These are phyloP conservation scores for Rosa lucieae DNA, from an alignment of 306 rosid genomes.

Conservation along the genomic window DNA sequence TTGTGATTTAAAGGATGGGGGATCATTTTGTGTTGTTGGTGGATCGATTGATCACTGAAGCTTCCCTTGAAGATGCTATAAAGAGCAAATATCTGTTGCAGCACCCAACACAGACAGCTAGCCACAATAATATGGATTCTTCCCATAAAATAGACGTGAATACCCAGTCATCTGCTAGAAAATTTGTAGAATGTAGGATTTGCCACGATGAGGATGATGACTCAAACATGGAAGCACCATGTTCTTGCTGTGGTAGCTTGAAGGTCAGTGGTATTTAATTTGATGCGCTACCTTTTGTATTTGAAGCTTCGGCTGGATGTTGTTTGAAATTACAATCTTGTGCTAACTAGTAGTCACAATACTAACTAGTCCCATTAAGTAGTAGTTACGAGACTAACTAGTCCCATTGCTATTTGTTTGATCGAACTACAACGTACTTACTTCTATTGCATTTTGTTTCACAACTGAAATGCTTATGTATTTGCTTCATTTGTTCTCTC, in stretches of 20 bases:
- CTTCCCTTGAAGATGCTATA: conserved; percentile 38
- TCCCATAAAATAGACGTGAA: conserved; percentile 34
- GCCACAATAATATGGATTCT: conserved; percentile 39
- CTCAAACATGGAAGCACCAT: conserved; percentile 81
- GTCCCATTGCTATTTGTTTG: not conserved
- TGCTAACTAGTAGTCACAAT: not conserved
- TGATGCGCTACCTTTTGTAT: conserved; percentile 1
- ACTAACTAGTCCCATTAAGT: too few species aligned
- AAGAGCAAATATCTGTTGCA: conserved; percentile 33
- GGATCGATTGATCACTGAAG: conserved; percentile 41
- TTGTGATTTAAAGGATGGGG: conserved; percentile 36
- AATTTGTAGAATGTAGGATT: conserved; percentile 63
- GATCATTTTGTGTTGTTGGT: conserved; percentile 42
- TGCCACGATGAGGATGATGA: conserved; percentile 82
- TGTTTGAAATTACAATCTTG: not conserved
- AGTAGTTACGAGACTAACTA: too few species aligned
- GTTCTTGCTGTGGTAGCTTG: conserved; percentile 85
- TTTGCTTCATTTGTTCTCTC: not conserved
- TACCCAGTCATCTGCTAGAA: conserved; percentile 34
- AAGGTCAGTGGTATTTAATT: conserved; percentile 48
- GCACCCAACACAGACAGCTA: conserved; percentile 29
- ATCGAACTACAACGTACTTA: not conserved
- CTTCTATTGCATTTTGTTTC: not conserved
- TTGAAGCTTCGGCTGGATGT: not conserved
- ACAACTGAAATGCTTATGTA: not conserved